A percentile compares a stretch with the other conserved stretches of the same genome.
Conservation (phyloP, 2,329 filamentous ascomycete genomes). For the Trichoderma asperellum region DNA sequence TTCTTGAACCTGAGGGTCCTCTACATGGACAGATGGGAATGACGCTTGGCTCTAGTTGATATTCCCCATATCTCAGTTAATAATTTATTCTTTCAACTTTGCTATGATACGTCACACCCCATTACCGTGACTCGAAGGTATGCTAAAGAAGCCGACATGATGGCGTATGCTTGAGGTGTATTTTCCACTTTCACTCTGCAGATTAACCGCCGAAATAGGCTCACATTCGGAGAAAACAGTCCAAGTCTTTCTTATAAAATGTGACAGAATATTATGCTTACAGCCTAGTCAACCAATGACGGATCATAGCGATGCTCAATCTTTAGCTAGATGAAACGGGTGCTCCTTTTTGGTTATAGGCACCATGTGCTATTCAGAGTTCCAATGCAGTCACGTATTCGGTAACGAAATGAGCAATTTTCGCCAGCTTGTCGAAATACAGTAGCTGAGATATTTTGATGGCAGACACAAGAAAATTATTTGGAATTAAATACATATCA, state of each 20-base stretch:
- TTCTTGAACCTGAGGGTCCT: constrained; percentile 20
- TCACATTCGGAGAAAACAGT: neutral
- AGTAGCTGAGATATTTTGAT: neutral
- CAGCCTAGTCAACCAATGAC: neutral
- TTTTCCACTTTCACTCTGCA: neutral
- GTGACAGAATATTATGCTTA: neutral
- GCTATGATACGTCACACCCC: neutral
- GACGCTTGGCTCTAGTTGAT: neutral
- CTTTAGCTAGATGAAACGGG: constrained; percentile 1
- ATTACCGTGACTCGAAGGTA: neutral
- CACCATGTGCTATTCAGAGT: neutral
- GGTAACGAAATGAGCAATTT: neutral
- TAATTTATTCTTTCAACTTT: constrained; percentile 7
- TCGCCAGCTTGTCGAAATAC: neutral
- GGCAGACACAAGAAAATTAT: neutral
- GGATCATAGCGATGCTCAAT: neutral
- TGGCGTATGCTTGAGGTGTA: neutral
- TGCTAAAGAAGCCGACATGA: neutral
- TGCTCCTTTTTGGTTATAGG: neutral
- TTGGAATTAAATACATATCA: neutral
- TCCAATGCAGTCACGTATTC: neutral
- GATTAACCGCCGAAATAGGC: neutral
- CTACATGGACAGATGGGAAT: constrained; percentile 3
- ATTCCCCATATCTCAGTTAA: constrained; percentile 14
- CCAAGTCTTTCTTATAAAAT: neutral